These are phyloP conservation scores for Lichtheimia ornata DNA, from an alignment of 371 early-diverging fungal genomes.

Conservation along the genomic window DNA sequence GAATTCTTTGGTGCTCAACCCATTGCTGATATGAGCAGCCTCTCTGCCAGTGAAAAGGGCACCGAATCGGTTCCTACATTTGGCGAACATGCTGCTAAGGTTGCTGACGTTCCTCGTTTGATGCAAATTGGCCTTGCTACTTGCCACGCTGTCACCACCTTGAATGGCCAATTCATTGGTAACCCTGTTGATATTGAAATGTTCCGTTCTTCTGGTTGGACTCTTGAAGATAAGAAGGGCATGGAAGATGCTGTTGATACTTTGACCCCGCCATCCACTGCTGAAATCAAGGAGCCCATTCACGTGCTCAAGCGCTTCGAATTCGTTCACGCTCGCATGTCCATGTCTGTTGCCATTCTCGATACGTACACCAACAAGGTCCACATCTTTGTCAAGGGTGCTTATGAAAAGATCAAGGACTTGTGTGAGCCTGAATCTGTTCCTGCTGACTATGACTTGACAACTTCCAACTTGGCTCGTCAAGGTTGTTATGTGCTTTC, in stretches of 20 bases:
- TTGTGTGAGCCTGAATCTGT: conserved; percentile 49
- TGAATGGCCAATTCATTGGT: conserved; percentile 70
- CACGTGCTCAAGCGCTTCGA: conserved; percentile 72
- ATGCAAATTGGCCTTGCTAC: conserved; percentile 63
- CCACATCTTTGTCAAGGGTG: conserved; percentile 76
- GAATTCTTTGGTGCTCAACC: conserved; percentile 60
- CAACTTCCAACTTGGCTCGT: conserved; percentile 54
- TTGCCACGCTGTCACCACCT: conserved; percentile 79
- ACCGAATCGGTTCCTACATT: conserved; percentile 19
- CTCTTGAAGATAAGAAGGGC: conserved; percentile 10
- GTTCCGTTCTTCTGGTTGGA: conserved; percentile 61
- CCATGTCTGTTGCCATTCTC: conserved; percentile 77
- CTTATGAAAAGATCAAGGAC: conserved; percentile 69
- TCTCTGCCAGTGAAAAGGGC: background rate
- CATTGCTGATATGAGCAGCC: conserved; percentile 61
- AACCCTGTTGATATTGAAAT: conserved; percentile 90
- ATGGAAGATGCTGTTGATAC: conserved; percentile 27
- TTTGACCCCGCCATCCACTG: conserved; percentile 18
- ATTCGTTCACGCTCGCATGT: conserved; percentile 77
- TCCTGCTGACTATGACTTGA: conserved; percentile 63
- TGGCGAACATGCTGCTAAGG: conserved; percentile 43
- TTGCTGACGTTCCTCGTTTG: conserved; percentile 1
- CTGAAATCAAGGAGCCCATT: conserved; percentile 16
- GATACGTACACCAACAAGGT: conserved; percentile 47
- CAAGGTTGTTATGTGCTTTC: conserved; percentile 81